These are phyloP conservation scores for Aureobasidium musti DNA, from an alignment of 2,329 filamentous ascomycete genomes.

Conservation along the genomic window DNA sequence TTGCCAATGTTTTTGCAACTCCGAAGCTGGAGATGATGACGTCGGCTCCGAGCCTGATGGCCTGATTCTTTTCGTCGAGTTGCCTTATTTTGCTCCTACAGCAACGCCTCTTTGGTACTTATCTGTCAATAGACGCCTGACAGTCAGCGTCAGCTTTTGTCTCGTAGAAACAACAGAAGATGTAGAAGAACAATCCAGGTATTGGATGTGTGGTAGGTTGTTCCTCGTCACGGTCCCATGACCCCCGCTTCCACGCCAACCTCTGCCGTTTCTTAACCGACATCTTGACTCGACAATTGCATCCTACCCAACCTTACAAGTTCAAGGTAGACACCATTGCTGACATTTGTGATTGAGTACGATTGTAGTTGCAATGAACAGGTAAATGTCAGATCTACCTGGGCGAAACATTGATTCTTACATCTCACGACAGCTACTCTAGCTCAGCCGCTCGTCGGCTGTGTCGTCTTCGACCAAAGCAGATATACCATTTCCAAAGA, in stretches of 20 bases:
- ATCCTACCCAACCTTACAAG: background rate
- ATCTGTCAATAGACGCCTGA: slow-evolving; percentile 1
- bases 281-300: background rate
- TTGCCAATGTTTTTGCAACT: slow-evolving; percentile 23
- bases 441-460: background rate
- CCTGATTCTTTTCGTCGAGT: slow-evolving; percentile 2
- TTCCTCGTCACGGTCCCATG: slow-evolving; percentile 2
- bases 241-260: slow-evolving; percentile 20
- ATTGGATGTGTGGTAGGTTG: background rate
- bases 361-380: background rate
- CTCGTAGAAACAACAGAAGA: background rate
- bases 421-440: background rate
- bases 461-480: background rate
- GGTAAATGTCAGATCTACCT: background rate
- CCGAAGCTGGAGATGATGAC: slow-evolving; percentile 22
- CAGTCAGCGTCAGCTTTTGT: too few relatives aligned
- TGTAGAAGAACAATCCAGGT: background rate
- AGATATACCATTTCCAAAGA: background rate
- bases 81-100: slow-evolving; percentile 17
- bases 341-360: too few relatives aligned
- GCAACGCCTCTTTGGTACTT: slow-evolving; percentile 1
- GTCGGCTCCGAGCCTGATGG: slow-evolving; percentile 3
- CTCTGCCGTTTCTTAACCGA: slow-evolving; percentile 13
- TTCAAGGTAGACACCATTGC: background rate
- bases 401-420: background rate